Evolutionary conservation across 1,139 yeast genomes (phyloP).

Genomic region (Pichia sp.): DNA sequence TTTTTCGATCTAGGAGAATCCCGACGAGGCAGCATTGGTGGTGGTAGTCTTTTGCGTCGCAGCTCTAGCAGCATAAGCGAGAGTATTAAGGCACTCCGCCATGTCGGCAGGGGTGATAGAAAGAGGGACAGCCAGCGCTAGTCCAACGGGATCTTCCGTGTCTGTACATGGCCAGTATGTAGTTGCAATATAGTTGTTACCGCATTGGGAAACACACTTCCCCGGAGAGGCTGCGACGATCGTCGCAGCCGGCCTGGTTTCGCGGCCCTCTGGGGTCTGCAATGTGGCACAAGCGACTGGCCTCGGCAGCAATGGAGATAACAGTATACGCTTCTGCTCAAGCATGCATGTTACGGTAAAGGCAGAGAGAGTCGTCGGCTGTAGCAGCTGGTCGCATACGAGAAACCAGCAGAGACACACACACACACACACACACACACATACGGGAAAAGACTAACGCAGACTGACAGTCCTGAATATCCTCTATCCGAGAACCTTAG

Average conservation of each 20-base stretch:
- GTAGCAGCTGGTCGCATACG: too few species aligned
- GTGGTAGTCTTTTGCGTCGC: background rate
- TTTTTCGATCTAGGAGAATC: slow-evolving; percentile 1
- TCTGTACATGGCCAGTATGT: too few species aligned
- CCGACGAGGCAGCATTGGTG: background rate
- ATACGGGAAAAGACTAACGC: too few species aligned
- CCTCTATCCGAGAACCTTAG: too few species aligned
- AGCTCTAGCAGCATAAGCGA: slow-evolving; percentile 1
- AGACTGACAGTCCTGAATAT: too few species aligned
- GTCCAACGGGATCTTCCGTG: background rate
- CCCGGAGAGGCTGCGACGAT: background rate
- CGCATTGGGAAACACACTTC: too few species aligned
- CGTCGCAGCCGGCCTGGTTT: background rate
- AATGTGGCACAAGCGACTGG: background rate
- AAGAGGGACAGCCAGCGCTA: background rate
- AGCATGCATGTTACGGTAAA: background rate
- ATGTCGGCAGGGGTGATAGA: background rate
- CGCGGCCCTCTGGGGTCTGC: background rate
- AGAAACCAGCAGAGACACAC: too few species aligned
- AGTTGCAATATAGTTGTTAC: too few species aligned
- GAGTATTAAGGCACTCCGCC: slow-evolving; percentile 1
- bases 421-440: too few species aligned
- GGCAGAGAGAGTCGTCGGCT: too few species aligned
- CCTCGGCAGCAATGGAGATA: background rate
- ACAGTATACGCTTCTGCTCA: background rate